These are phyloP conservation scores for Stenogyne calaminthoides DNA, from an alignment of 305 asterid genomes.

Conservation along the genomic window DNA sequence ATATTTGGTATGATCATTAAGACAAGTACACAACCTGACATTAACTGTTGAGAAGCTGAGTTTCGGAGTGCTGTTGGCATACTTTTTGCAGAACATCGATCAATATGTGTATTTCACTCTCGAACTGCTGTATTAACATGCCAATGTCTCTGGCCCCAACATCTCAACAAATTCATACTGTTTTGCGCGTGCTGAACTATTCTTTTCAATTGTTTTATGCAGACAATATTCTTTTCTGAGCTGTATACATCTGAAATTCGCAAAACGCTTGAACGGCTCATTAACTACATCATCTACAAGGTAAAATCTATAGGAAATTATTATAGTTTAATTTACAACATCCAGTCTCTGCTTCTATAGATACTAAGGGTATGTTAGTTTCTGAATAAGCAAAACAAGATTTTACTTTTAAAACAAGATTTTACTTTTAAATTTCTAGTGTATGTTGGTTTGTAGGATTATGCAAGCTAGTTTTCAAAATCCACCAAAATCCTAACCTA, in stretches of 20 bases:
- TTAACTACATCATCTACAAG: conserved; percentile 76
- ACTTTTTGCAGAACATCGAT: conserved; percentile 2
- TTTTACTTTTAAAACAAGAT: too few species aligned
- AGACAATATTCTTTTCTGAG: conserved; percentile 72
- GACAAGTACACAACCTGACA: neutral
- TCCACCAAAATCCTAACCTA: too few species aligned
- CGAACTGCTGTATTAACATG: neutral
- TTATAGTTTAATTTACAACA: conserved; percentile 5
- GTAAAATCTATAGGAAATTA: conserved; percentile 34
- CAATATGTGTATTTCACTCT: neutral
- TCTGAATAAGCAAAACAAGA: too few species aligned
- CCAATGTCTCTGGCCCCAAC: neutral
- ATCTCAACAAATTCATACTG: neutral
- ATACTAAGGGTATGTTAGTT: neutral
- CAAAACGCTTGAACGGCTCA: conserved; percentile 64
- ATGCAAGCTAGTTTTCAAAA: too few species aligned
- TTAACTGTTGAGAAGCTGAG: neutral
- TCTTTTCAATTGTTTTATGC: conserved; percentile 25
- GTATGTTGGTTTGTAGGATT: too few species aligned
- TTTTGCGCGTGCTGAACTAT: neutral
- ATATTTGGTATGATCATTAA: neutral
- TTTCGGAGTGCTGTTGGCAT: conserved; percentile 1
- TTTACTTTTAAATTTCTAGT: too few species aligned
- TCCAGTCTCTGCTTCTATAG: conserved; percentile 11
- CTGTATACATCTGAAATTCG: conserved; percentile 65